Evolutionary conservation across 179 eudicot genomes (phyloP).

Genomic region (Gypsophila paniculata): DNA sequence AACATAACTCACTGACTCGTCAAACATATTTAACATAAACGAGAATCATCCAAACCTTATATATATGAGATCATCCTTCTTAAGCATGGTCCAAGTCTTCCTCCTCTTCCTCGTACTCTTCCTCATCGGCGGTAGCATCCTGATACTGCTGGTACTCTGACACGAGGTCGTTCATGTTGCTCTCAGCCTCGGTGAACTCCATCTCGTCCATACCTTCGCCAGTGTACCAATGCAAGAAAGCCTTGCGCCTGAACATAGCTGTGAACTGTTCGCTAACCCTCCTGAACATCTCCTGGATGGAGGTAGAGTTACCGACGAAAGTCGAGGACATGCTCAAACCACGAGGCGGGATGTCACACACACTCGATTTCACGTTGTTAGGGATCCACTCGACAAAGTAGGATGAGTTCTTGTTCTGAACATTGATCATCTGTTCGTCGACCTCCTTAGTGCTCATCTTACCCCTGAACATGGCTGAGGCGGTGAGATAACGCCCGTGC

Average conservation of each 20-base stretch:
- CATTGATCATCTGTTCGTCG: constrained; percentile 63
- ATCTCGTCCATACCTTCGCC: constrained; percentile 85
- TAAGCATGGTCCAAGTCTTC: too few relatives aligned
- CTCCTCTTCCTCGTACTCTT: constrained; percentile 50
- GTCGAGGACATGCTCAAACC: constrained; percentile 73
- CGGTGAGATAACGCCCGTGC: constrained; percentile 73
- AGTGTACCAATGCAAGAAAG: constrained; percentile 83
- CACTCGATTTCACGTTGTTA: constrained; percentile 72
- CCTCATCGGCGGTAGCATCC: constrained; percentile 73
- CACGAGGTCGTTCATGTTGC: constrained; percentile 80
- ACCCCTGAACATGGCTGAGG: constrained; percentile 75
- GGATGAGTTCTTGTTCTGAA: constrained; percentile 66
- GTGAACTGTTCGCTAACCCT: constrained; percentile 79
- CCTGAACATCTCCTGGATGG: constrained; percentile 80
- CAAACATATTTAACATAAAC: too few relatives aligned
- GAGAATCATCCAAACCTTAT: too few relatives aligned
- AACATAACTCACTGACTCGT: too few relatives aligned
- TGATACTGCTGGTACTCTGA: constrained; percentile 85
- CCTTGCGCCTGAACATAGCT: constrained; percentile 78
- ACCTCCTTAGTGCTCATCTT: constrained; percentile 82
- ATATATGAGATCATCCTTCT: too few relatives aligned
- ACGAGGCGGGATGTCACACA: constrained; percentile 68
- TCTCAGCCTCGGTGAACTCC: constrained; percentile 82
- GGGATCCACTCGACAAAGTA: constrained; percentile 84
- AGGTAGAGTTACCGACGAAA: constrained; percentile 66